These are phyloP conservation scores for Trametes pubescens DNA, from an alignment of 1,284 basidiomycete genomes.

Conservation along the genomic window DNA sequence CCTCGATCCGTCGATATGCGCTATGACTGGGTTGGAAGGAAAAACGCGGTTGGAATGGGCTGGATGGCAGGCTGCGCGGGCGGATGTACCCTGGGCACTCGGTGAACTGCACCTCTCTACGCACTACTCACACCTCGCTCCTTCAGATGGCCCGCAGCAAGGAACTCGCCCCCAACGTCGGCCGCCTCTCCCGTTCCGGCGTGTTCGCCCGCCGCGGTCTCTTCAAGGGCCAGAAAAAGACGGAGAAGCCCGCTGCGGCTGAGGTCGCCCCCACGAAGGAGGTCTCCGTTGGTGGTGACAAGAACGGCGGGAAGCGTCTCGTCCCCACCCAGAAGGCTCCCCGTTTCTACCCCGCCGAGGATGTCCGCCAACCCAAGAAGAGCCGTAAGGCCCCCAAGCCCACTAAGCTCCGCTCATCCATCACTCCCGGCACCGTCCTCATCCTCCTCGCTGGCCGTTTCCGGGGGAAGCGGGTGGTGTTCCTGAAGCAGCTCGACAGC, in stretches of 20 bases:
- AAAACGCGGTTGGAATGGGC: conserved; percentile 33
- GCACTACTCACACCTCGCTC: conserved; percentile 34
- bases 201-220: conserved; percentile 84
- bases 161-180: conserved; percentile 85
- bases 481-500: conserved; percentile 95
- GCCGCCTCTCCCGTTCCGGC: conserved; percentile 85
- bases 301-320: conserved; percentile 91
- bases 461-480: conserved; percentile 98
- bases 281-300: conserved; percentile 88
- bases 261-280: conserved; percentile 74
- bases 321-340: conserved; percentile 89
- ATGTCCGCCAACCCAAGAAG: conserved; percentile 90
- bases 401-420: conserved; percentile 83
- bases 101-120: conserved; percentile 28
- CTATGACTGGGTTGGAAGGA: conserved; percentile 8
- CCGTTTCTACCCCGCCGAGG: conserved; percentile 98
- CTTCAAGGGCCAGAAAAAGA: conserved; percentile 83
- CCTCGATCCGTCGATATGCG: conserved; percentile 22
- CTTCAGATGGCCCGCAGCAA: conserved; percentile 92
- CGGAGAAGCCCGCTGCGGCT: conserved; percentile 68
- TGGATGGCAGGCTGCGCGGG: conserved; percentile 46
- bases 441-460: conserved; percentile 98
- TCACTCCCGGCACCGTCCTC: conserved; percentile 95
- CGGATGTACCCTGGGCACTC: conserved; percentile 46
- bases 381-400: conserved; percentile 88